Conservation (phyloP, 192 early-diverging fungal genomes). For the Chytriomyces sp. region DNA sequence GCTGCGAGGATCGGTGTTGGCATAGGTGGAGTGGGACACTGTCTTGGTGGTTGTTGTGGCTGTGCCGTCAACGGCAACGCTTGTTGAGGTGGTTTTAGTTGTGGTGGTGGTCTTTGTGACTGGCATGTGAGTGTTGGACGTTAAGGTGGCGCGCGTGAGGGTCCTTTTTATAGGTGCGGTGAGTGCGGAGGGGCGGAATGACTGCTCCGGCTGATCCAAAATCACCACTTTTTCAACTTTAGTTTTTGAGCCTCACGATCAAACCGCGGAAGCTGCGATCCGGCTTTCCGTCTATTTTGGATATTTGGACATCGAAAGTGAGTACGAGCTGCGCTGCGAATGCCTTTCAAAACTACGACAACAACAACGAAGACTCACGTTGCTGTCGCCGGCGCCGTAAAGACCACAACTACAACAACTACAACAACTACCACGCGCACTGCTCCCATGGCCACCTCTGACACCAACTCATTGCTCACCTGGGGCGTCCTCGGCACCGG, state of each 20-base stretch:
- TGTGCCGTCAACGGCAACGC: background rate
- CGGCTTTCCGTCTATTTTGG: background rate
- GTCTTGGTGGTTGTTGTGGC: background rate
- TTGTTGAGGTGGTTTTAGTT: background rate
- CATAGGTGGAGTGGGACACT: too few relatives aligned
- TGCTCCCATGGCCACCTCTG: background rate
- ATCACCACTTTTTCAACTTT: background rate
- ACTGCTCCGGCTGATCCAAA: background rate
- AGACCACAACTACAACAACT: background rate
- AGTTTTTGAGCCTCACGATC: background rate
- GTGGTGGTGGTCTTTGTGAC: background rate
- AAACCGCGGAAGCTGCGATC: background rate
- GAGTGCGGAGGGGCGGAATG: background rate
- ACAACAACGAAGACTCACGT: background rate
- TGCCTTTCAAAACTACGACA: background rate
- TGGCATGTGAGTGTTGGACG: background rate
- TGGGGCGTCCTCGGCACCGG: conserved; percentile 21
- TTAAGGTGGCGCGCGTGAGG: background rate
- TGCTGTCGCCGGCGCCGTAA: background rate
- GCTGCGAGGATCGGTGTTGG: background rate
- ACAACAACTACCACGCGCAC: background rate
- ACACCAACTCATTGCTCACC: background rate
- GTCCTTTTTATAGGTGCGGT: background rate
- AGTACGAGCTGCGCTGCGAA: too few relatives aligned
- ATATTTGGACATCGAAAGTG: background rate